Conservation (phyloP, 2,329 filamentous ascomycete genomes). For the Aaosphaeria arxii region DNA sequence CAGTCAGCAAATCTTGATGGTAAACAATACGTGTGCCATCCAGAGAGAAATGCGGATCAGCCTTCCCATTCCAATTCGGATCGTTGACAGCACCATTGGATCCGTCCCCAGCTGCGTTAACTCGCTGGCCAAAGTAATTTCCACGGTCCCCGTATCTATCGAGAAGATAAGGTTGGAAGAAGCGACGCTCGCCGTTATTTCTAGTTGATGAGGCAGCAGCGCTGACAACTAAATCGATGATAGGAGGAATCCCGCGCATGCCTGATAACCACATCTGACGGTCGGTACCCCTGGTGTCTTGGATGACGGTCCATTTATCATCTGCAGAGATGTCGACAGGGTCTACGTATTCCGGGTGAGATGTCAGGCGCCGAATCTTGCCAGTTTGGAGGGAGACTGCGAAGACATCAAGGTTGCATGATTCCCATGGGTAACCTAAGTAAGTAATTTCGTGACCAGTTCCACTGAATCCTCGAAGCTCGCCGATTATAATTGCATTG, state of each 20-base stretch:
- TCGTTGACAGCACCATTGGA: constrained; percentile 31
- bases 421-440: constrained; percentile 38
- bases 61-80: constrained; percentile 46
- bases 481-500: constrained; percentile 37
- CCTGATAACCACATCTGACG: constrained; percentile 40
- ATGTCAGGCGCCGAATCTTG: constrained; percentile 40
- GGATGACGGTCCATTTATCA: constrained; percentile 39
- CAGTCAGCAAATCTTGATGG: constrained; percentile 35
- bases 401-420: constrained; percentile 44
- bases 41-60: constrained; percentile 41
- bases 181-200: constrained; percentile 44
- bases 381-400: constrained; percentile 40
- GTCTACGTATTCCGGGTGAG: constrained; percentile 44
- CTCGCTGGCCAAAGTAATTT: constrained; percentile 42
- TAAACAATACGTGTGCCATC: constrained; percentile 44
- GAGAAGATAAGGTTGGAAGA: constrained; percentile 45
- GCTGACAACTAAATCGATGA: constrained; percentile 26
- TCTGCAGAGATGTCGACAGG: constrained; percentile 42
- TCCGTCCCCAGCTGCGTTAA: constrained; percentile 33
- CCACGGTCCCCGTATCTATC: constrained; percentile 44
- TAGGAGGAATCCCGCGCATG: constrained; percentile 41
- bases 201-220: constrained; percentile 39
- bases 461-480: constrained; percentile 44
- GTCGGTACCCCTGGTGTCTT: constrained; percentile 41
- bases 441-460: constrained; percentile 41